Base-by-base conservation (phyloP, 352 stramenopile species). In the Albugo candida region DNA sequence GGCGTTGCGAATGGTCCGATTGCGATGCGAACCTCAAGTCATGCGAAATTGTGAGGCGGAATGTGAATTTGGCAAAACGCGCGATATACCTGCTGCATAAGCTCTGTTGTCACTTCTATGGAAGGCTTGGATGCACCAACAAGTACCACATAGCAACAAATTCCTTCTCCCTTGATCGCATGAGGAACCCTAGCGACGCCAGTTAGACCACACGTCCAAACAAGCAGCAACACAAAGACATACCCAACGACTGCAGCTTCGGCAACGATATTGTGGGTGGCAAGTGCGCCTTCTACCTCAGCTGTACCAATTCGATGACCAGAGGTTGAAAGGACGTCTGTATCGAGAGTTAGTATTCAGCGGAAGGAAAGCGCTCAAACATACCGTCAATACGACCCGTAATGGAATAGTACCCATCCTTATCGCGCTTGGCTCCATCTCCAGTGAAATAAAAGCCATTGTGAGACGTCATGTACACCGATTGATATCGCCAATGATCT, bases 381-480 rank as follows among this genome's bases (percentile, higher is more conserved):
- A 17, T 53, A 71, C 63, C 63, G 62, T 99, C 94, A 40, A 99
- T 94, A 47, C 94, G 85, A 2, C 94, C 95, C 37, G 92, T 98
- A 60, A 99, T 98, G 61, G 95, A 99, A 67, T 97, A 96, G 67
- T 94, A 98, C 34, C 94, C 95, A 56, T 99, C 92, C 46, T 76
- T 72, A 56, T 97, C 88, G 24, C 83, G 72, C 35, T 63, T 64
- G 52, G 63, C 79, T 20, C 88, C 86, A 41, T 97, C 88, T 16
- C 88, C 87, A 0, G 88, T 96, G 54, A 97, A 99, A 67, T 99
- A 99, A 52, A 97, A 93, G 11, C 89, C 85, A 48, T 93, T 86
- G 70, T 98, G 97, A 5, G 89, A 89, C 27, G 83, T 68, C 62
- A 97, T 92, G 73, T 99, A 99, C 21, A 95, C 89, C 17, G 70